These are phyloP conservation scores for Metschnikowia lunata DNA, from an alignment of 805 yeast genomes.

Conservation along the genomic window DNA sequence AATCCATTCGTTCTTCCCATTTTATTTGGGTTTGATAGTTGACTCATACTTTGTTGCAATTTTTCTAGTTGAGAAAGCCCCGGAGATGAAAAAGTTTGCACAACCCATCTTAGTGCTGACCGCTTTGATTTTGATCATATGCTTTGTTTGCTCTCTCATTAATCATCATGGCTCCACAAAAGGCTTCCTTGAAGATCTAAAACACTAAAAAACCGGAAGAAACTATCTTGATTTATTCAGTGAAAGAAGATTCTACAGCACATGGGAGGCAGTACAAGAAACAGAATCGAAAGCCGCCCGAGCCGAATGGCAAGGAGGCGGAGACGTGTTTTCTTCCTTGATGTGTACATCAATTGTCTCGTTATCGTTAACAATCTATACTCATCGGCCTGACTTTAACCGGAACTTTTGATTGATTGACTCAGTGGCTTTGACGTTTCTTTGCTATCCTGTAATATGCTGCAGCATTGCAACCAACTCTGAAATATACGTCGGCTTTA, in stretches of 20 bases:
- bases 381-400: conserved; percentile 60
- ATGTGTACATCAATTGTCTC: conserved; percentile 79
- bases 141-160: conserved; percentile 57
- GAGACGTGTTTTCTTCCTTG: conserved; percentile 64
- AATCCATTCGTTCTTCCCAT: conserved; percentile 52
- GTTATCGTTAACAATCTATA: conserved; percentile 71
- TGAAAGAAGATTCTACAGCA: conserved; percentile 26
- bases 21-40: conserved; percentile 59
- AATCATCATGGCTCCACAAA: conserved; percentile 35
- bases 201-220: conserved; percentile 63
- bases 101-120: conserved; percentile 74
- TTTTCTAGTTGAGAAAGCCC: conserved; percentile 41
- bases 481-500: conserved; percentile 62
- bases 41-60: conserved; percentile 50
- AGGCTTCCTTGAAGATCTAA: conserved; percentile 49
- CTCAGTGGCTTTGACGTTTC: conserved; percentile 54
- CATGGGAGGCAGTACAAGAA: conserved; percentile 20
- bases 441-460: conserved; percentile 68
- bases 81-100: conserved; percentile 46
- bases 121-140: conserved; percentile 56
- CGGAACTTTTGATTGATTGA: conserved; percentile 55
- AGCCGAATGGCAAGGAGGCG: conserved; percentile 70
- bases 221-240: conserved; percentile 59
- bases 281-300: conserved; percentile 21
- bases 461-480: conserved; percentile 60